Base-by-base conservation (phyloP, 2,329 filamentous ascomycete genomes). In the Penicillium polonicum region DNA sequence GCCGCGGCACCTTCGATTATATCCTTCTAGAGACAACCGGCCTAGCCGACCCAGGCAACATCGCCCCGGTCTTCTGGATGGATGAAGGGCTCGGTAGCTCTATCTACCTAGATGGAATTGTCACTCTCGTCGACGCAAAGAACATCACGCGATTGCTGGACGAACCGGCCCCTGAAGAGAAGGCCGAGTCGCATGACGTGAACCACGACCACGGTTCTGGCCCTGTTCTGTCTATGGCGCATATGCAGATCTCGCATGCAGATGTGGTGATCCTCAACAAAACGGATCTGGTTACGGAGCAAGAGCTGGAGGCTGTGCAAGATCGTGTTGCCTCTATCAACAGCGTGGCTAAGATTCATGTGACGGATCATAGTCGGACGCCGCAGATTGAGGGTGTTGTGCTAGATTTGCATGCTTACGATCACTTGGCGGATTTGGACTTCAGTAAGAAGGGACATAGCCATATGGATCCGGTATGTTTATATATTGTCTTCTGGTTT, bases 251-350 rank as follows among this genome's bases (percentile, higher is more conserved):
- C 59, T 97, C 92, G 1, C 93, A 99, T 69, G 94, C 94, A 7
- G 94, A 99, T 75, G 91, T 97, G 9, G 84, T 99, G 44, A 85
- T 99, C 39, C 85, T 99, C 66, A 99, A 99, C 78, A 99, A 99
- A 74, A 82, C 88, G 3, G 94, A 99, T 70, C 80, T 97, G 4
- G 92, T 97, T 4, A 85, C 82, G 6, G 72, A 82, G 1, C 77
- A 83, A 7, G 86, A 96, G 67, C 82, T 97, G 1, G 76, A 84
- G n/a, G 75, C 71, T 0, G 90, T 97, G 8, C 83, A 82, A 61
- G 80, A 84, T 17, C 84, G 94, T 45, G 87, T 97, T 52, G 79
- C 83, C 54, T 88, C 91, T 5, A 97, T 99, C 73, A 99, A 99
- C 71, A 89, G 89, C 0, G 80, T 97, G 2, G 94, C 94, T 2